A percentile compares a stretch with the other conserved stretches of the same genome.
These are phyloP conservation scores for Pythium scleroteichum DNA, from an alignment of 352 stramenopile genomes.

Conservation along the genomic window DNA sequence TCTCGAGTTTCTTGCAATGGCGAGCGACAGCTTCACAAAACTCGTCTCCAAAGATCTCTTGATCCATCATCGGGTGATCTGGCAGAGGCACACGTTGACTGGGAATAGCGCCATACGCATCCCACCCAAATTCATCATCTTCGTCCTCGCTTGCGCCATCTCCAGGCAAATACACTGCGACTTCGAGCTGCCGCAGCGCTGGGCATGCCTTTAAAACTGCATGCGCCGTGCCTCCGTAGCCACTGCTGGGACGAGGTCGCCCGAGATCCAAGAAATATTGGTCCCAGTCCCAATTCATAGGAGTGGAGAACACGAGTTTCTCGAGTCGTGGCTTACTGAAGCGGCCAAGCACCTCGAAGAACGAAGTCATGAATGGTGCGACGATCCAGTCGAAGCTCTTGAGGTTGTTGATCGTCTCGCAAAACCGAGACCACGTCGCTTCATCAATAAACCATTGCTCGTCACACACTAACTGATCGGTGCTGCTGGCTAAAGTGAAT, in stretches of 20 bases:
- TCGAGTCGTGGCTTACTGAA: slow-evolving; percentile 17
- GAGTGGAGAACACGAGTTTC: slow-evolving; percentile 14
- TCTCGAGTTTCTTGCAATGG: slow-evolving; percentile 17
- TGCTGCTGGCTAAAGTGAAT: slow-evolving; percentile 1
- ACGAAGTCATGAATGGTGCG: slow-evolving; percentile 17
- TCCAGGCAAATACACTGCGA: slow-evolving; percentile 14
- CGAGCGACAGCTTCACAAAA: slow-evolving; percentile 18
- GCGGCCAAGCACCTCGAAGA: slow-evolving; percentile 26
- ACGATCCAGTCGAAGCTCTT: slow-evolving; percentile 23
- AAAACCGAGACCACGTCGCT: slow-evolving; percentile 18
- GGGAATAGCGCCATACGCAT: not conserved
- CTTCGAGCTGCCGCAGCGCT: slow-evolving; percentile 3
- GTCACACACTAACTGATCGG: slow-evolving; percentile 8
- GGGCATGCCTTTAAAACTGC: slow-evolving; percentile 17
- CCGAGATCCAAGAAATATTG: slow-evolving; percentile 3
- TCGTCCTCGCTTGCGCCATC: slow-evolving; percentile 10
- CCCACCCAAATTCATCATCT: slow-evolving; percentile 8
- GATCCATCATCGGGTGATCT: slow-evolving; percentile 12
- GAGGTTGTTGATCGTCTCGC: slow-evolving; percentile 1
- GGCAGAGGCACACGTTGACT: not conserved
- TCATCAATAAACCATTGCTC: slow-evolving; percentile 21
- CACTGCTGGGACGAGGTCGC: not conserved
- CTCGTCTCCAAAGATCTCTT: slow-evolving; percentile 28
- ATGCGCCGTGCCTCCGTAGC: slow-evolving; percentile 13
- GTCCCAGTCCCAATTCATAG: slow-evolving; percentile 25